Evolutionary conservation across 2,329 filamentous ascomycete genomes (phyloP).

Genomic region (Curvularia hawaiiensis): DNA sequence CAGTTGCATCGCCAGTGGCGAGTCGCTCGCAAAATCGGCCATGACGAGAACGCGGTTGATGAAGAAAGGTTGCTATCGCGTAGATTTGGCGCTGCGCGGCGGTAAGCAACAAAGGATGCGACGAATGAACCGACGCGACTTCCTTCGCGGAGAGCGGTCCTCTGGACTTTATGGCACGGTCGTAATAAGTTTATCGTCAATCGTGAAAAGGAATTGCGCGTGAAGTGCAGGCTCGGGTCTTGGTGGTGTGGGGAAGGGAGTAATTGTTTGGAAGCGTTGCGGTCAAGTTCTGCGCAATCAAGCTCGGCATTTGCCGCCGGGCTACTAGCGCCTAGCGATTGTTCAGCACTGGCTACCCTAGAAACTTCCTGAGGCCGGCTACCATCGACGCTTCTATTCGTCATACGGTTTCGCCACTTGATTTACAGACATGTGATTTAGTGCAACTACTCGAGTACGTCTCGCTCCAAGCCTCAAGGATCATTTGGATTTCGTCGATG

Average conservation of each 20-base stretch:
- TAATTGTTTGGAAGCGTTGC: constrained; percentile 18
- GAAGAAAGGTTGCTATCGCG: constrained; percentile 18
- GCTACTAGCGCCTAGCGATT: constrained; percentile 10
- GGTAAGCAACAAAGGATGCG: constrained; percentile 27
- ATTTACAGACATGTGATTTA: background rate
- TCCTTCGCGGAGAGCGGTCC: constrained; percentile 20
- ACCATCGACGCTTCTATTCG: background rate
- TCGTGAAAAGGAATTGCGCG: constrained; percentile 20
- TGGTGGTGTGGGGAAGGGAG: constrained; percentile 17
- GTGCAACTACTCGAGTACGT: background rate
- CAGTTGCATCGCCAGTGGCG: constrained; percentile 83
- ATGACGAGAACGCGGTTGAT: constrained; percentile 55
- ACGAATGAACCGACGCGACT: constrained; percentile 27
- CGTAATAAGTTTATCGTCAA: constrained; percentile 18
- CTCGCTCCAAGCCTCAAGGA: background rate
- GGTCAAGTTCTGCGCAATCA: constrained; percentile 20
- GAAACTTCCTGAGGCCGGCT: background rate
- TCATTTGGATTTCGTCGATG: background rate
- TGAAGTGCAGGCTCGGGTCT: constrained; percentile 6
- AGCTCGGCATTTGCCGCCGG: constrained; percentile 17
- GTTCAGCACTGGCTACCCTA: background rate
- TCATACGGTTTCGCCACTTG: background rate
- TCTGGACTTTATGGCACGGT: constrained; percentile 14
- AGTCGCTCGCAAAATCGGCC: constrained; percentile 77
- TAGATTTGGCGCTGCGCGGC: constrained; percentile 19